Base-by-base conservation (phyloP, 495 filamentous ascomycete species). In the Aspergillus ostianus region DNA sequence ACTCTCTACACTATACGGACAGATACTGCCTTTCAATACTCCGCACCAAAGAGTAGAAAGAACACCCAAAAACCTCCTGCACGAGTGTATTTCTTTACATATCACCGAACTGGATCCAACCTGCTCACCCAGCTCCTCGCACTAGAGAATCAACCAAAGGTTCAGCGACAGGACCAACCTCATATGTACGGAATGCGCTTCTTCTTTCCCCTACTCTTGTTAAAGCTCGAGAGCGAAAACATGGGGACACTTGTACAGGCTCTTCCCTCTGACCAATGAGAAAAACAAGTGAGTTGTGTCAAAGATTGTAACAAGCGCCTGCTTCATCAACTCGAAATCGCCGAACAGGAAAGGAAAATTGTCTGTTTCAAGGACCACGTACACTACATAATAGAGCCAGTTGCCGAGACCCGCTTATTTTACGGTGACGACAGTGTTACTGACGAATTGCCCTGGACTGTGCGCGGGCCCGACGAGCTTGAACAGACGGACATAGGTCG, bases 321-420 rank as follows among this genome's bases (percentile, higher is more conserved):
- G 4, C 15, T 29, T 36, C 26, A 53, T n/a, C 51, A 53, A 19
- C 15, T 53, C 26, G 3, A 36, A 19, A 18, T 19, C 18, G 51
- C 51, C 18, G 29, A n/a, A n/a, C 29, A 10, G 23, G 23, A 13
- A 32, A 27, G 51, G 12, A 53, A 53, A n/a, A 27, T 53, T 0
- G 27, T 53, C n/a, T 53, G 23, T n/a, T 27, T 53, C 51, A 53
- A 53, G 23, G 51, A 53, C 13, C 51, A 53, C 29, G 51, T 27
- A 6, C 23, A 53, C 18, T 53, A 29, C 29, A 19, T 53, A 17
- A 19, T 10, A 32, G 51, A 53, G 8, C 51, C 51, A 30, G 51
- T 53, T 36, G 51, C 51, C n/a, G 29, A 53, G n/a, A n/a, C 51
- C 19, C 51, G 23, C 12, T 36, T 53, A 4, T 12, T 53, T 6